These are phyloP conservation scores for Cucurbita moschata DNA, from an alignment of 306 rosid species.

Conservation along the genomic window DNA sequence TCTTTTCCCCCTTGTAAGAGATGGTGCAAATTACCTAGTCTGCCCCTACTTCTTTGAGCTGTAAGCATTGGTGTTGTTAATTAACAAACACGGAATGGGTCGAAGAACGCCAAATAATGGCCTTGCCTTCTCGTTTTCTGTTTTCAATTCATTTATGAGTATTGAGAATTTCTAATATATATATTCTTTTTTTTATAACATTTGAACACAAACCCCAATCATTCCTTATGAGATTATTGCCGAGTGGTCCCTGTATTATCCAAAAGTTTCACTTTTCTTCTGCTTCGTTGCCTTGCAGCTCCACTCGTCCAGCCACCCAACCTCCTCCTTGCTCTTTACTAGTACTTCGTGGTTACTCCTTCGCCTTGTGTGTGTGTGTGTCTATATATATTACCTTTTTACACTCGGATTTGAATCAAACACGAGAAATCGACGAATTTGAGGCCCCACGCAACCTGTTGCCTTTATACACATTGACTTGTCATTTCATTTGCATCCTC, in stretches of 20 bases:
- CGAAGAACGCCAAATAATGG: no score
- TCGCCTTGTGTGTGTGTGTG: not conserved
- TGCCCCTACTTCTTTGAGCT: no score
- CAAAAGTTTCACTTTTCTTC: no score
- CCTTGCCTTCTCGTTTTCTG: no score
- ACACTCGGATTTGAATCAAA: not conserved
- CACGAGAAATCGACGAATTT: not conserved
- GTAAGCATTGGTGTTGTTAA: no score
- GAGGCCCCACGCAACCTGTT: not conserved
- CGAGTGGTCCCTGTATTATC: no score
- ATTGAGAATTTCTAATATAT: not conserved
- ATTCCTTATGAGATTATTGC: not conserved
- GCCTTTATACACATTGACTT: constrained; percentile 1
- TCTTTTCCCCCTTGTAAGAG: no score
- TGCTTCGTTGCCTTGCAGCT: no score
- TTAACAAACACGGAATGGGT: no score
- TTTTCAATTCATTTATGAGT: no score
- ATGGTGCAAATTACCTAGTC: no score
- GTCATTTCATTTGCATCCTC: constrained; percentile 2
- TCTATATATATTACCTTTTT: not conserved
- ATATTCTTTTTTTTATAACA: not conserved
- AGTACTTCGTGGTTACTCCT: not conserved
- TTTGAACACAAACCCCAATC: not conserved
- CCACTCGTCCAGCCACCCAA: no score
- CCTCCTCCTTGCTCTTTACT: not conserved